phyloP scores from a whole-genome alignment of 495 filamentous ascomycete genomes.

The Aspergillus saccharolyticus region DNA sequence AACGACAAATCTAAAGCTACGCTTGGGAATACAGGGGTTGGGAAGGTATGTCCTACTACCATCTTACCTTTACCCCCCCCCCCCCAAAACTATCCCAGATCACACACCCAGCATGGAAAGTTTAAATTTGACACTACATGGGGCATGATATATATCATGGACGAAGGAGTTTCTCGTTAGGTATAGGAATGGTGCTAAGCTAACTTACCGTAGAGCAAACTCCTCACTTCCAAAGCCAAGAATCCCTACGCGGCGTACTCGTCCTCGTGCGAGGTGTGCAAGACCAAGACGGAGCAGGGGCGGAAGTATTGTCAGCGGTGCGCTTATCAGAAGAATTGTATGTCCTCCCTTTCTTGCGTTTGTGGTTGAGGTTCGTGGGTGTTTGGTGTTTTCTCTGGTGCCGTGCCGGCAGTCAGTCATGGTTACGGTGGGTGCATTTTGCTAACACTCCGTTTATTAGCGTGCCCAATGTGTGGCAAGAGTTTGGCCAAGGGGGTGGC shows the following conservation, averaged over 20 bases:
- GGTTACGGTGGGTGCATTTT: slow-evolving; percentile 24
- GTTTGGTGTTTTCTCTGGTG: neutral
- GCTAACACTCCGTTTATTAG: too few species aligned
- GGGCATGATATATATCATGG: too few species aligned
- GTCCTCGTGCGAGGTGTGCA: slow-evolving; percentile 56
- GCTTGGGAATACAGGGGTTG: slow-evolving; percentile 35
- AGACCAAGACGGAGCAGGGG: slow-evolving; percentile 60
- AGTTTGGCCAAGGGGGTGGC: slow-evolving; percentile 42
- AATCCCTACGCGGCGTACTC: slow-evolving; percentile 68
- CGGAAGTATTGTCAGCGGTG: slow-evolving; percentile 60
- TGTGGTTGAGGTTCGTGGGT: neutral
- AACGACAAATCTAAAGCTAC: slow-evolving; percentile 42
- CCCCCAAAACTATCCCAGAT: too few species aligned
- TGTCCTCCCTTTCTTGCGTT: slow-evolving; percentile 23
- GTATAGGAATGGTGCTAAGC: slow-evolving; percentile 6
- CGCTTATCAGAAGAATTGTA: slow-evolving; percentile 62
- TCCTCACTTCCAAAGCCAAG: slow-evolving; percentile 61
- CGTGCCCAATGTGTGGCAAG: slow-evolving; percentile 65
- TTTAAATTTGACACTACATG: too few species aligned
- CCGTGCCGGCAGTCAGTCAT: neutral
- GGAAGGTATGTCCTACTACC: slow-evolving; percentile 29
- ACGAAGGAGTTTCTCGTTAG: too few species aligned
- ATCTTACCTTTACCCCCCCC: too few species aligned
- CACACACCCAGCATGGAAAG: too few species aligned
- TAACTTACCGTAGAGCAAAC: slow-evolving; percentile 49